Conservation (phyloP, 495 filamentous ascomycete species). For the Hypoxylon rickii region DNA sequence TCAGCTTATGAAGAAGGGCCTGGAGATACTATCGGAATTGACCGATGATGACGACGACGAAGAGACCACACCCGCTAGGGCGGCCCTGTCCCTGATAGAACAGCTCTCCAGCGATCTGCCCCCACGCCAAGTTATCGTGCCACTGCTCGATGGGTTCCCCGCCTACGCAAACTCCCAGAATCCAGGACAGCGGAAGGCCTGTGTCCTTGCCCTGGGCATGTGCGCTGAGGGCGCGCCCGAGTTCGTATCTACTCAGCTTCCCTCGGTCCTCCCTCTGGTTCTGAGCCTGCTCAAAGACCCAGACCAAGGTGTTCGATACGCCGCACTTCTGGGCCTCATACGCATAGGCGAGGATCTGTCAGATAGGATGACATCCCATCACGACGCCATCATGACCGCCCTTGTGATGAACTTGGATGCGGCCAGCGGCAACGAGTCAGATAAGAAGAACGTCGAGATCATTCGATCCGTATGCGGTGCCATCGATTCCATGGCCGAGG, state of each 20-base stretch:
- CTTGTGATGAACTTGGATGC: constrained; percentile 87
- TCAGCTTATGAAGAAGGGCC: constrained; percentile 79
- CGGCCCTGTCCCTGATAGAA: constrained; percentile 87
- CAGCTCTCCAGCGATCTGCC: constrained; percentile 85
- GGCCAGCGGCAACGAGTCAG: constrained; percentile 57
- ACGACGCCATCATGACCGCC: constrained; percentile 78
- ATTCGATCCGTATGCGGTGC: constrained; percentile 89
- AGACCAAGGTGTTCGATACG: constrained; percentile 80
- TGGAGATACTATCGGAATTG: constrained; percentile 88
- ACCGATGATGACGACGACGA: constrained; percentile 83
- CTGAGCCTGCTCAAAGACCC: constrained; percentile 82
- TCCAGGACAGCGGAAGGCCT: constrained; percentile 81
- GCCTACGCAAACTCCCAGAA: constrained; percentile 74
- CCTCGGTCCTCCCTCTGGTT: constrained; percentile 82
- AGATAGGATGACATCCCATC: constrained; percentile 82
- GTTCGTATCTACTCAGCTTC: constrained; percentile 88
- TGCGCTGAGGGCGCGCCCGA: constrained; percentile 96
- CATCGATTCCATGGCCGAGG: constrained; percentile 88
- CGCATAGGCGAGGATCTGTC: constrained; percentile 90
- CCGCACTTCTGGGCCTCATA: constrained; percentile 82
- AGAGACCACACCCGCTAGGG: constrained; percentile 83
- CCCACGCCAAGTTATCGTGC: constrained; percentile 92
- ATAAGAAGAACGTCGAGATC: constrained; percentile 76
- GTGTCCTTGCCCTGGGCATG: constrained; percentile 89
- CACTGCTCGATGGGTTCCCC: constrained; percentile 81